Conservation (phyloP, 345 rosid genomes). For the Capsella bursapastoris region DNA sequence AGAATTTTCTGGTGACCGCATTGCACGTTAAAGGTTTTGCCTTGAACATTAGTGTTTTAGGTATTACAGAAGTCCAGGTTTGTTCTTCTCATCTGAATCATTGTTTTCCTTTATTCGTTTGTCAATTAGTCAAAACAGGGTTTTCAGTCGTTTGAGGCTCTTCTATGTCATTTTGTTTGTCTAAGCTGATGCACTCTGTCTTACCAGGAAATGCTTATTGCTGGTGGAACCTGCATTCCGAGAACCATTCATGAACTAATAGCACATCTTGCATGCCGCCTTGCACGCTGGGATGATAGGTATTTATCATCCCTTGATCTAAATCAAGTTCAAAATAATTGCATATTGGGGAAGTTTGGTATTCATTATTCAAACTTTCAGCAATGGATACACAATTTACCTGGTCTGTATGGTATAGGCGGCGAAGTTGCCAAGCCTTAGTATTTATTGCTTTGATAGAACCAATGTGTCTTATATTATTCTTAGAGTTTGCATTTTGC, state of each 20-base stretch:
- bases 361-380: background rate
- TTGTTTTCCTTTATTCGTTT: background rate
- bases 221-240: constrained; percentile 53
- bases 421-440: background rate
- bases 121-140: no score
- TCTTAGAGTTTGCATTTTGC: background rate
- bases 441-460: background rate
- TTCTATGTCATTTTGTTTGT: background rate
- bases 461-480: background rate
- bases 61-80: constrained; percentile 71
- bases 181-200: constrained; percentile 2
- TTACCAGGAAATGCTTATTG: constrained; percentile 62
- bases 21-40: constrained; percentile 64
- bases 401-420: background rate
- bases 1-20: constrained; percentile 58
- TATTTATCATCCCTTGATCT: constrained; percentile 24
- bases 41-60: constrained; percentile 51
- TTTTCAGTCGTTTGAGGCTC: background rate
- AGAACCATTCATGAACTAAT: constrained; percentile 58
- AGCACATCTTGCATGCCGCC: constrained; percentile 65
- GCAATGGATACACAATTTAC: constrained; percentile 5
- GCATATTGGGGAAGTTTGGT: background rate
- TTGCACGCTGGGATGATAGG: constrained; percentile 81
- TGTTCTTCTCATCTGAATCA: constrained; percentile 29
- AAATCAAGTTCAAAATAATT: background rate